Base-by-base conservation (phyloP, 345 rosid species). In the Murraya koenigii region DNA sequence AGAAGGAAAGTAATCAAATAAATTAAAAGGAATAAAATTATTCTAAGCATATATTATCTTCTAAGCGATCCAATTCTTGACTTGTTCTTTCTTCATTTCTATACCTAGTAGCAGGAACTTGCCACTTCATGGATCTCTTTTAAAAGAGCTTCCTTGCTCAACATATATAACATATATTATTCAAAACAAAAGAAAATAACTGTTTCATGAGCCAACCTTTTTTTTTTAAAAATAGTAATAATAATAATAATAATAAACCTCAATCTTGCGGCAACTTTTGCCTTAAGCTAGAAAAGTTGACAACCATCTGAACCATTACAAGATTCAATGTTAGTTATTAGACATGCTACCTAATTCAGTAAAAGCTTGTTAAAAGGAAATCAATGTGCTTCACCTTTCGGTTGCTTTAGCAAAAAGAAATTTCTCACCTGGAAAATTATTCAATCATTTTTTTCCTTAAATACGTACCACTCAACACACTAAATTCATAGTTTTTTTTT, bases 1-100 rank as follows among this genome's bases (percentile, higher is more conserved):
- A 33, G 33, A 76, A 72, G 83, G 74, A 71, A 77, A 81, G 83
- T 66, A 35, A 75, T 36, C 75, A 2, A 9, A 28, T 49, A 69
- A 35, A 69, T 22, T 60, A 49, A 47, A 47, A 44, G 28, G 10
- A 67, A 60, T 59, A 74, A 59, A 44, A 6, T 20, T 26, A 19
- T 61, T 62, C 17, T n/a, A 60, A 61, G 39, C 8, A 36, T 23
- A 32, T 25, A 70, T 69, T 49, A 10, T 52, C 71, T 35, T 72
- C 58, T 25, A 71, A 49, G 59, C 35, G 25, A 39, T 41, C 41
- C 35, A 39, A 56, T 44, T 17, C 35, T 64, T 77, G 77, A 63
- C 32, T 22, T 2, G 61, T 74, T 44, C 60, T 44, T 38, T 73
- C 49, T 28, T 19, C 26, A 7, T 71, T 25, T 22, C 14, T 6